A percentile compares a stretch with the other conserved stretches of the same genome.
Evolutionary conservation across 768 basidiomycete species (phyloP).

Genomic region (Agaricus blazei): DNA sequence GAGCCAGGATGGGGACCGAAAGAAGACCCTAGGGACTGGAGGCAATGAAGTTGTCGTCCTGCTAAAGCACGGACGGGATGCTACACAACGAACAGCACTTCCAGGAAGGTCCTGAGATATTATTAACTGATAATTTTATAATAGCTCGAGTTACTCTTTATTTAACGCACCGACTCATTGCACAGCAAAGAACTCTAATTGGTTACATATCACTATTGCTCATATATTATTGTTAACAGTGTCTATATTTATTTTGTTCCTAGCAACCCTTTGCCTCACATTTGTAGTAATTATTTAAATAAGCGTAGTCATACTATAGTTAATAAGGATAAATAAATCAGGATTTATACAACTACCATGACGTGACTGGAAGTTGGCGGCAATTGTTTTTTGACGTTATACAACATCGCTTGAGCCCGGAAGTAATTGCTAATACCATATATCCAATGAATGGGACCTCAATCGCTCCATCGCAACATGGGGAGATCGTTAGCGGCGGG

Average conservation of each 20-base stretch:
- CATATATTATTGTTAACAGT: neutral
- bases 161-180: neutral
- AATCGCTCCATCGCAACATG: too few species aligned
- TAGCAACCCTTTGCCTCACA: too few species aligned
- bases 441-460: too few species aligned
- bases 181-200: neutral
- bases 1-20: conserved; percentile 36
- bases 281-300: neutral
- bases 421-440: too few species aligned
- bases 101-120: conserved; percentile 2
- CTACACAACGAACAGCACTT: conserved; percentile 41
- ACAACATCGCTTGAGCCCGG: too few species aligned
- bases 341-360: too few species aligned
- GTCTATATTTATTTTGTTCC: neutral
- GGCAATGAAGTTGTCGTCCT: conserved; percentile 80
- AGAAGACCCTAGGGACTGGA: conserved; percentile 78
- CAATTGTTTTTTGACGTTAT: too few species aligned
- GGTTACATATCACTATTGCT: neutral
- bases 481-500: too few species aligned
- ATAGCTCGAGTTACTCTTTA: neutral
- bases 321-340: too few species aligned
- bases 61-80: conserved; percentile 87
- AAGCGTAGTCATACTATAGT: too few species aligned
- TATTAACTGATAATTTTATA: neutral
- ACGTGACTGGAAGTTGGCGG: too few species aligned